Evolutionary conservation across 768 basidiomycete genomes (phyloP).

Genomic region (Nevesoporus exiguus): DNA sequence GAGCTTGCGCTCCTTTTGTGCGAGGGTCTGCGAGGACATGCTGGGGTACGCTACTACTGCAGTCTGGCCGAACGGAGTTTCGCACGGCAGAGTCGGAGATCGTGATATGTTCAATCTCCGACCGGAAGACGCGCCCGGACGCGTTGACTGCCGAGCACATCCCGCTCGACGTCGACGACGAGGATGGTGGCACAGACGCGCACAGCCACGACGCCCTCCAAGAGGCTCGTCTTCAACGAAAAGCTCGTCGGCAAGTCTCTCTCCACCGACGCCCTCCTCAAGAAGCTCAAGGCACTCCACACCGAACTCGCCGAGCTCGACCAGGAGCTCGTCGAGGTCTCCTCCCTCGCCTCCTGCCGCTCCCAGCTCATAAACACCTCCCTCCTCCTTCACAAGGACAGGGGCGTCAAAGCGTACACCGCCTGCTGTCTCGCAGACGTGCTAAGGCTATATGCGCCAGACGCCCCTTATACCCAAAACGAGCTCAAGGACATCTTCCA

Average conservation of each 20-base stretch:
- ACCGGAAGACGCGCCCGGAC: slow-evolving; percentile 8
- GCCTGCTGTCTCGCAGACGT: slow-evolving; percentile 95
- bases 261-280: slow-evolving; percentile 78
- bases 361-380: slow-evolving; percentile 77
- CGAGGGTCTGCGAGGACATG: slow-evolving; percentile 40
- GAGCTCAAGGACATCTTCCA: slow-evolving; percentile 96
- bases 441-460: slow-evolving; percentile 90
- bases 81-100: slow-evolving; percentile 1
- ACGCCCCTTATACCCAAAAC: slow-evolving; percentile 88
- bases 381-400: slow-evolving; percentile 90
- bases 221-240: slow-evolving; percentile 74
- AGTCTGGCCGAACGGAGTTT: background rate
- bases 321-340: slow-evolving; percentile 79
- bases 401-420: slow-evolving; percentile 91
- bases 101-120: slow-evolving; percentile 6
- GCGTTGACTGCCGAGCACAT: slow-evolving; percentile 16
- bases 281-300: slow-evolving; percentile 80
- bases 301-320: slow-evolving; percentile 77
- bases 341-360: slow-evolving; percentile 64
- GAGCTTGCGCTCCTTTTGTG: slow-evolving; percentile 78
- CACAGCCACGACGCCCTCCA: slow-evolving; percentile 48
- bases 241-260: slow-evolving; percentile 76
- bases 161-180: background rate
- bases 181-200: slow-evolving; percentile 76
- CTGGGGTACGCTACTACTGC: background rate